phyloP scores from a whole-genome alignment of 2,329 filamentous ascomycete species.

The Talaromyces sp. region DNA sequence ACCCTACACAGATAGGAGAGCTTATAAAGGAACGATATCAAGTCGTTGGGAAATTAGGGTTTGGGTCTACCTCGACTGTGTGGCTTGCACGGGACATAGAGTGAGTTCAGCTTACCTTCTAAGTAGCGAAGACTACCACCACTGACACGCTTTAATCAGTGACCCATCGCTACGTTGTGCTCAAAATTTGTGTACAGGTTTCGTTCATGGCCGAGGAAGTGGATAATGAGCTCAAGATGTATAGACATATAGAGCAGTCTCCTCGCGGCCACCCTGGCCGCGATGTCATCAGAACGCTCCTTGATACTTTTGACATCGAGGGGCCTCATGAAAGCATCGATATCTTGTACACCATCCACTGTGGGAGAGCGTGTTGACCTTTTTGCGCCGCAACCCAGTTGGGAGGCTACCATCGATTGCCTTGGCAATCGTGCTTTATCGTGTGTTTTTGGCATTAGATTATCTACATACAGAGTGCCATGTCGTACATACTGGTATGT shows the following conservation, averaged over 20 bases:
- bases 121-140: too few relatives aligned
- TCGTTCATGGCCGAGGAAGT: too few relatives aligned
- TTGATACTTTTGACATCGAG: slow-evolving; percentile 5
- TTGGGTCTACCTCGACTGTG: too few relatives aligned
- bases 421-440: slow-evolving; percentile 33
- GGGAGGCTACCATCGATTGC: slow-evolving; percentile 20
- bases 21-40: too few relatives aligned
- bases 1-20: too few relatives aligned
- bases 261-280: slow-evolving; percentile 25
- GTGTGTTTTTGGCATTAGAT: slow-evolving; percentile 42
- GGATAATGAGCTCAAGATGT: too few relatives aligned
- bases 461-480: slow-evolving; percentile 45
- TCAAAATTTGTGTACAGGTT: too few relatives aligned
- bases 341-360: slow-evolving; percentile 40
- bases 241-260: slow-evolving; percentile 6
- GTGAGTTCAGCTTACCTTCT: too few relatives aligned
- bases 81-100: too few relatives aligned
- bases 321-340: slow-evolving; percentile 17
- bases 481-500: slow-evolving; percentile 44
- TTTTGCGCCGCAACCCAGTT: slow-evolving; percentile 36
- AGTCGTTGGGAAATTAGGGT: too few relatives aligned
- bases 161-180: too few relatives aligned
- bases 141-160: too few relatives aligned
- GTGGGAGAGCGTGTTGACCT: slow-evolving; percentile 38
- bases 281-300: slow-evolving; percentile 16